Evolutionary conservation across 176 grass and related monocot species (phyloP).

Genomic region (Zea mays): DNA sequence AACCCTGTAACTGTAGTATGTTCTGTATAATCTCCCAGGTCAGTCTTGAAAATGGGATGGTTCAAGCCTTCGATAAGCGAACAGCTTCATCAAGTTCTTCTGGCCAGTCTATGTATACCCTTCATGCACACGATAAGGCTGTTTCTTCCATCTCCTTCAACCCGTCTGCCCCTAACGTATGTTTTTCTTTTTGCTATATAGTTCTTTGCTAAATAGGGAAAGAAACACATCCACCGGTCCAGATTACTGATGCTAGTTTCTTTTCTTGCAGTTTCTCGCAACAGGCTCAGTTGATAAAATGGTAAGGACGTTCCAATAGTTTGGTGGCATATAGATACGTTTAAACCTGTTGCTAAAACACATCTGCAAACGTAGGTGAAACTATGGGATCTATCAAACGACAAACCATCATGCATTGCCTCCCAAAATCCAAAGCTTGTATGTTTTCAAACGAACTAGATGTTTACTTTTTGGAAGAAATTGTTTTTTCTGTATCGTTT

Average conservation of each 20-base stretch:
- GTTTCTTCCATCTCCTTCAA: constrained; percentile 56
- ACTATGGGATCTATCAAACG: constrained; percentile 68
- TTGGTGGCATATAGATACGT: not conserved
- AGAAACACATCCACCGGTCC: not conserved
- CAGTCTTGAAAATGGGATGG: constrained; percentile 87
- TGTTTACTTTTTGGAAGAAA: not conserved
- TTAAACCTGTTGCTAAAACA: constrained; percentile 31
- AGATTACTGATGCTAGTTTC: not conserved
- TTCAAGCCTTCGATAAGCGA: constrained; percentile 82
- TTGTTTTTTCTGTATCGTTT: not conserved
- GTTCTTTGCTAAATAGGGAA: not conserved
- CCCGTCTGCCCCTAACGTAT: constrained; percentile 53
- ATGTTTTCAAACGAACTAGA: constrained; percentile 8
- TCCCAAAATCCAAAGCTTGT: constrained; percentile 59
- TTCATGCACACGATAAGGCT: constrained; percentile 77
- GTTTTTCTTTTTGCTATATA: not conserved
- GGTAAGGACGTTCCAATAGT: constrained; percentile 27
- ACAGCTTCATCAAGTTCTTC: constrained; percentile 59
- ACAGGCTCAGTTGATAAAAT: constrained; percentile 67
- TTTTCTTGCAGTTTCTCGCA: constrained; percentile 56
- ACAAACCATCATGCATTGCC: constrained; percentile 55
- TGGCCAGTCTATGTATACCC: constrained; percentile 60
- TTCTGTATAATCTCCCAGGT: constrained; percentile 45
- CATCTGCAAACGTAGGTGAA: constrained; percentile 50
- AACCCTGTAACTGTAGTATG: not conserved